A percentile compares a stretch with the other conserved stretches of the same genome.
Conservation (phyloP, 2,329 filamentous ascomycete genomes). For the Clonostachys sp. region DNA sequence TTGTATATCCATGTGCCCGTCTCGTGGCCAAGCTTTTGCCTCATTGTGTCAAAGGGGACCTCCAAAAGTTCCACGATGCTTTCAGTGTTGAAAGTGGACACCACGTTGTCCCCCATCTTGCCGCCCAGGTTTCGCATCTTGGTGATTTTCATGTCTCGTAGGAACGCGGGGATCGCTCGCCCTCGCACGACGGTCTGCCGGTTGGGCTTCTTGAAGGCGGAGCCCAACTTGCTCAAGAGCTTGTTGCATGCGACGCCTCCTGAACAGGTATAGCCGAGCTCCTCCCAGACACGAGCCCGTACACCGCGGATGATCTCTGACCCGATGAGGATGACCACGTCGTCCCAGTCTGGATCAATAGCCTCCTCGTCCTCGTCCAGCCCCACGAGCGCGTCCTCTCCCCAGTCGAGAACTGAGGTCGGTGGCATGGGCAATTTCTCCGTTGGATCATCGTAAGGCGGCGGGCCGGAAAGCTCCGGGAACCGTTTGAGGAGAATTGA, state of each 20-base stretch:
- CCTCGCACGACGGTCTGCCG: slow-evolving; percentile 91
- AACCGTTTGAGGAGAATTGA: slow-evolving; percentile 70
- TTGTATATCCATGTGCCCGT: slow-evolving; percentile 83
- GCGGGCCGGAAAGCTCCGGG: slow-evolving; percentile 59
- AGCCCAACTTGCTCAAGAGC: slow-evolving; percentile 91
- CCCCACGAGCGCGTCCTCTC: slow-evolving; percentile 76
- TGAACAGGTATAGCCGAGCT: slow-evolving; percentile 85
- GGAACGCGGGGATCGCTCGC: slow-evolving; percentile 73
- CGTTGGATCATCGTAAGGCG: slow-evolving; percentile 69
- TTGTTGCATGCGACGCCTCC: slow-evolving; percentile 88
- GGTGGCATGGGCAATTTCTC: slow-evolving; percentile 69
- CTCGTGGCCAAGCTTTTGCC: slow-evolving; percentile 75
- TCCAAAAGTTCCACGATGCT: slow-evolving; percentile 69
- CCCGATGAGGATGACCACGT: slow-evolving; percentile 79
- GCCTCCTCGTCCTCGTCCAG: slow-evolving; percentile 74
- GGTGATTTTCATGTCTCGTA: slow-evolving; percentile 84
- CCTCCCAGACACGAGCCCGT: slow-evolving; percentile 61
- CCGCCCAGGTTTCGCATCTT: slow-evolving; percentile 95
- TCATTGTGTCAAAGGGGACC: slow-evolving; percentile 70
- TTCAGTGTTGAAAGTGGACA: slow-evolving; percentile 77
- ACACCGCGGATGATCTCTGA: slow-evolving; percentile 83
- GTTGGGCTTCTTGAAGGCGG: slow-evolving; percentile 88
- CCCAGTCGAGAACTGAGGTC: slow-evolving; percentile 72
- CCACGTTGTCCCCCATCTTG: slow-evolving; percentile 85
- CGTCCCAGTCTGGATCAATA: slow-evolving; percentile 92